Evolutionary conservation across 768 basidiomycete genomes (phyloP), one percentile per base, ranked within the genome.

Genomic region (Russula ochroleuca): DNA sequence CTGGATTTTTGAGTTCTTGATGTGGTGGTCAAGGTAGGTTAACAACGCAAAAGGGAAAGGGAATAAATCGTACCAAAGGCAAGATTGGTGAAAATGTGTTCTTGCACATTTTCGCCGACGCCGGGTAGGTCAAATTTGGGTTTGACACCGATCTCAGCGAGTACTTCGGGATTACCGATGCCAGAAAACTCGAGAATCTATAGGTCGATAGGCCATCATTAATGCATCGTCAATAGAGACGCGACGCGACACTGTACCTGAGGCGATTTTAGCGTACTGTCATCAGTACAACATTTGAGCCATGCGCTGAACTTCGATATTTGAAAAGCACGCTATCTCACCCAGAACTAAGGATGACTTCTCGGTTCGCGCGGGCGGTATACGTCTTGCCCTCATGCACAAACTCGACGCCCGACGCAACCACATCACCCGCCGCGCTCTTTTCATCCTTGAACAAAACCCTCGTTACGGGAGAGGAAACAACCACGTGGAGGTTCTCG

Each of bases 101-200:
- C 83, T 65, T 83, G 81, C n/a, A 81, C 72, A 65, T 84, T 84
- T 69, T 77, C 75, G 1, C 84, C 83, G 14, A 85, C 83, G 11
- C 77, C 78, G 7, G 74, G 73, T 7, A 83, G 72, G 50, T 81
- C 78, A 28, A 81, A 55, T 59, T 73, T 71, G 25, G 73, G 61
- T 0, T 71, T 62, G 45, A 86, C 75, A 2, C 76, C 78, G 19
- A 80, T 67, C 6, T 65, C 72, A 28, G 73, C 67, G 37, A 85
- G 72, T 23, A 81, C 64, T 2, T 72, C 73, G 15, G 69, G 68
- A 37, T 77, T 73, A 19, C 85, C 85, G 59, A 86, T 80, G 25
- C 85, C 85, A 6, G 83, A 84, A 2, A 85, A 72, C 68, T 85
- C 81, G 2, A 85, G 78, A 10, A 87, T 73, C 67, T 83, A 80